These are phyloP conservation scores for Coniferiporia sulphurascens DNA, from an alignment of 1,284 basidiomycete species.

Conservation along the genomic window DNA sequence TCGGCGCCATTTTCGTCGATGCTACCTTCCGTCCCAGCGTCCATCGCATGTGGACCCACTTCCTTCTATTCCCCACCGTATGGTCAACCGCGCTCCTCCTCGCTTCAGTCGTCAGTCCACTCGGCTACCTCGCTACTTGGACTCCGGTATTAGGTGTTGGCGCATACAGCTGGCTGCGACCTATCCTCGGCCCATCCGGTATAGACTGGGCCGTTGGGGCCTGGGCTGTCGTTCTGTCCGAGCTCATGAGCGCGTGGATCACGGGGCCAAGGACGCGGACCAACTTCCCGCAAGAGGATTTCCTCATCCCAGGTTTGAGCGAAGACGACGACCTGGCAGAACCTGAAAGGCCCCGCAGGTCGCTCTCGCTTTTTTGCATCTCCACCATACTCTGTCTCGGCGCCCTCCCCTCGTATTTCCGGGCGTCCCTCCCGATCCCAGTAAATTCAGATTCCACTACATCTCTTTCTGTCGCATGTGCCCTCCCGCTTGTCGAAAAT, in stretches of 20 bases:
- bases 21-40: constrained; percentile 29
- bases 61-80: constrained; percentile 58
- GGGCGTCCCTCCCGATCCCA: constrained; percentile 38
- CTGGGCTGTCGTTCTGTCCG: constrained; percentile 64
- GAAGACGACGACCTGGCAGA: constrained; percentile 4
- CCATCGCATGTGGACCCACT: constrained; percentile 35
- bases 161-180: constrained; percentile 59
- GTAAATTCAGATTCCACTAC: constrained; percentile 41
- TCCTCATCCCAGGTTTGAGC: constrained; percentile 1
- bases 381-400: constrained; percentile 39
- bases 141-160: constrained; percentile 48
- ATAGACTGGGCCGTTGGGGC: constrained; percentile 67
- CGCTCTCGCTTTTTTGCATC: constrained; percentile 30
- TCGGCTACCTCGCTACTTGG: constrained; percentile 70
- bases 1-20: constrained; percentile 37
- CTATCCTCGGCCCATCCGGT: constrained; percentile 49
- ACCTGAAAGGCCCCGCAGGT: constrained; percentile 5
- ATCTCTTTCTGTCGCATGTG: constrained; percentile 58
- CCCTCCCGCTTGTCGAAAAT: constrained; percentile 38
- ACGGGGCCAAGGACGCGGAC: constrained; percentile 37
- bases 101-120: constrained; percentile 48
- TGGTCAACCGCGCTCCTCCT: constrained; percentile 61
- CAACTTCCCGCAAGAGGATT: constrained; percentile 20
- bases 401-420: constrained; percentile 52
- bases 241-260: constrained; percentile 48